A percentile compares a stretch with the other conserved stretches of the same genome.
Evolutionary conservation across 1,284 basidiomycete genomes (phyloP).

Genomic region (Cutaneotrichosporon cavernicola): DNA sequence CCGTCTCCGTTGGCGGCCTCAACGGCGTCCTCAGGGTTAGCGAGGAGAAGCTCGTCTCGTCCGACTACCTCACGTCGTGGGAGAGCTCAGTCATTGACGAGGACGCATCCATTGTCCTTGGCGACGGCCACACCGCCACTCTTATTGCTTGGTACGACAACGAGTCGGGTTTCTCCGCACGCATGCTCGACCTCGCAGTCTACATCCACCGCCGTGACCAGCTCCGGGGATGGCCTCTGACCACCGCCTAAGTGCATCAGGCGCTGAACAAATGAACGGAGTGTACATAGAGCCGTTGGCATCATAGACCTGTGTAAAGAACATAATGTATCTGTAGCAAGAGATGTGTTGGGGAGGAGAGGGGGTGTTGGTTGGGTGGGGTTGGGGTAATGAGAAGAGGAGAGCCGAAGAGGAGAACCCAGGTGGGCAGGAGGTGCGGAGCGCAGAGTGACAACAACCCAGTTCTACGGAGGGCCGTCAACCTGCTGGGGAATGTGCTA

Average conservation of each 20-base stretch:
- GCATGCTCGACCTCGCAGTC: slow-evolving; percentile 28
- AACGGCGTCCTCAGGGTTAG: slow-evolving; percentile 47
- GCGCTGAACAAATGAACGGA: neutral
- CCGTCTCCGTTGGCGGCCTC: slow-evolving; percentile 28
- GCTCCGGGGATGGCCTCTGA: slow-evolving; percentile 3
- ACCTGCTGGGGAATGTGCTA: neutral
- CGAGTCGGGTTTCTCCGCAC: slow-evolving; percentile 43
- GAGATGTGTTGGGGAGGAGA: neutral
- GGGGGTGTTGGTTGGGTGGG: neutral
- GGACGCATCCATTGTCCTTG: slow-evolving; percentile 48
- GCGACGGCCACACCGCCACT: slow-evolving; percentile 46
- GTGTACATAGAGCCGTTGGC: slow-evolving; percentile 1
- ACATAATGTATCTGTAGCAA: slow-evolving; percentile 5
- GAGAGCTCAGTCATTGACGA: slow-evolving; percentile 49
- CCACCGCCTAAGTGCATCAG: neutral
- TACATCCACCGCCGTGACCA: slow-evolving; percentile 23
- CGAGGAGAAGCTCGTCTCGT: slow-evolving; percentile 54
- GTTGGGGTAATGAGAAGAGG: no score
- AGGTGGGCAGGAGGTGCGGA: no score
- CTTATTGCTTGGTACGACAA: slow-evolving; percentile 54
- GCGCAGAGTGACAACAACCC: neutral
- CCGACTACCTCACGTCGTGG: slow-evolving; percentile 49
- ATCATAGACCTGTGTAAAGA: slow-evolving; percentile 11
- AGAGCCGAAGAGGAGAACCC: no score
- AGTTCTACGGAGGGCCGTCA: neutral